Conservation (phyloP, 2,329 filamentous ascomycete species). For the Metarhizium rileyi region DNA sequence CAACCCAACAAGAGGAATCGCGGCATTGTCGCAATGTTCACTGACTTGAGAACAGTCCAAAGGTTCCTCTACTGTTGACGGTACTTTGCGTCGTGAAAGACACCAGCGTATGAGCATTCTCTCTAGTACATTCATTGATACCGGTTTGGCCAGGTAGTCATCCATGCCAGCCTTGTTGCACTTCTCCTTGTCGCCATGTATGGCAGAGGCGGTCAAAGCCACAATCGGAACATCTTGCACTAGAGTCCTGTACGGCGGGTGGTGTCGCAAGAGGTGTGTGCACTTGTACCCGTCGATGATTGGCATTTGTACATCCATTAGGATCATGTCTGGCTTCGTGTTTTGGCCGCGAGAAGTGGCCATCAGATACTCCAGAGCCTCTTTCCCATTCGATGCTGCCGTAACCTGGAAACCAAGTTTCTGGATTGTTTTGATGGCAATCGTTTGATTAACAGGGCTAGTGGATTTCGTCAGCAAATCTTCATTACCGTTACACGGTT, state of each 20-base stretch:
- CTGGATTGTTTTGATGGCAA: constrained; percentile 63
- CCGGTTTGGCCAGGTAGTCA: constrained; percentile 64
- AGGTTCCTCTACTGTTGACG: constrained; percentile 16
- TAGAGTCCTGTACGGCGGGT: constrained; percentile 51
- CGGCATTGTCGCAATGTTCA: constrained; percentile 32
- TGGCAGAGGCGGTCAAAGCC: constrained; percentile 73
- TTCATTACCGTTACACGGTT: not conserved
- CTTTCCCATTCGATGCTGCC: constrained; percentile 69
- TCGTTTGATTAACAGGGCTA: constrained; percentile 61
- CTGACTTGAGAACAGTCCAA: constrained; percentile 38
- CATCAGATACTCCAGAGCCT: constrained; percentile 64
- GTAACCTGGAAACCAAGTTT: constrained; percentile 63
- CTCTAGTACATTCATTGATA: constrained; percentile 58
- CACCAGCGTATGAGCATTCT: constrained; percentile 64
- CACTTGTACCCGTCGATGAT: constrained; percentile 71
- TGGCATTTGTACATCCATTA: constrained; percentile 72
- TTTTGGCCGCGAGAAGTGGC: constrained; percentile 40
- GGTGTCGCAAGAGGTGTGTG: constrained; percentile 62
- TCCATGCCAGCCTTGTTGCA: constrained; percentile 68
- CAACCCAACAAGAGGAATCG: constrained; percentile 28
- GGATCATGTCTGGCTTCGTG: constrained; percentile 59
- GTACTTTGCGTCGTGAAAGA: constrained; percentile 21
- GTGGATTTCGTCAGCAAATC: not conserved
- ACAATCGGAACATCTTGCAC: constrained; percentile 60
- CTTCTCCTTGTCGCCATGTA: constrained; percentile 67